Conservation (phyloP, 768 basidiomycete species). For the Boletus patriciae region DNA sequence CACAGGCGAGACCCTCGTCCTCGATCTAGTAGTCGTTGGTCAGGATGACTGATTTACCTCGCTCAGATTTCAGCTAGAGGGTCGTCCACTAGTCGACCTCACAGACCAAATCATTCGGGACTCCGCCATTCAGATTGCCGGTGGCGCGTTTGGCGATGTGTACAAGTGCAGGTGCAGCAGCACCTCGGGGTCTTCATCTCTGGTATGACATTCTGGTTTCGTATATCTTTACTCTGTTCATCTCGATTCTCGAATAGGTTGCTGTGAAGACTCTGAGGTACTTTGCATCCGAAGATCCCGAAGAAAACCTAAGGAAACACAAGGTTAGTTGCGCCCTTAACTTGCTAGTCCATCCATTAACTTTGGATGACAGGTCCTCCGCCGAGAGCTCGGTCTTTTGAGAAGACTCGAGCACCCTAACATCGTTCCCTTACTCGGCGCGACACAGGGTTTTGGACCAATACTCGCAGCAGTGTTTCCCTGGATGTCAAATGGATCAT, state of each 20-base stretch:
- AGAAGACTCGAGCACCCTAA: not conserved
- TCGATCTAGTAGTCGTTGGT: too few relatives aligned
- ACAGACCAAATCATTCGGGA: not conserved
- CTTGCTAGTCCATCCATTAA: too few relatives aligned
- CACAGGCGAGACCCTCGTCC: not conserved
- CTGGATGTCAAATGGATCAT: not conserved
- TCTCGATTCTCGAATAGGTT: not conserved
- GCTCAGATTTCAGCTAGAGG: not conserved
- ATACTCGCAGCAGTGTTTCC: not conserved
- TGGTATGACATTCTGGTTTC: not conserved
- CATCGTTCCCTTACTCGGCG: not conserved
- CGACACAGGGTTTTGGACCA: not conserved
- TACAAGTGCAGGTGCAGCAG: conserved; percentile 2
- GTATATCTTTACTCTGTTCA: not conserved
- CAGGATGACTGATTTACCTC: not conserved
- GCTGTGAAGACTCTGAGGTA: not conserved
- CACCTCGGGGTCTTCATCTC: not conserved
- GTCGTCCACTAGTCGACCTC: not conserved
- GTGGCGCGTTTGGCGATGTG: not conserved
- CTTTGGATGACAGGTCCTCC: not conserved
- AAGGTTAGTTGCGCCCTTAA: not conserved
- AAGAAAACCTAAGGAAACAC: not conserved
- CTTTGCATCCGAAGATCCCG: not conserved
- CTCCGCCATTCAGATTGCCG: not conserved
- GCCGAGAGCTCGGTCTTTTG: not conserved